Conservation (phyloP, 352 stramenopile genomes). For the Pythium folliculosum region DNA sequence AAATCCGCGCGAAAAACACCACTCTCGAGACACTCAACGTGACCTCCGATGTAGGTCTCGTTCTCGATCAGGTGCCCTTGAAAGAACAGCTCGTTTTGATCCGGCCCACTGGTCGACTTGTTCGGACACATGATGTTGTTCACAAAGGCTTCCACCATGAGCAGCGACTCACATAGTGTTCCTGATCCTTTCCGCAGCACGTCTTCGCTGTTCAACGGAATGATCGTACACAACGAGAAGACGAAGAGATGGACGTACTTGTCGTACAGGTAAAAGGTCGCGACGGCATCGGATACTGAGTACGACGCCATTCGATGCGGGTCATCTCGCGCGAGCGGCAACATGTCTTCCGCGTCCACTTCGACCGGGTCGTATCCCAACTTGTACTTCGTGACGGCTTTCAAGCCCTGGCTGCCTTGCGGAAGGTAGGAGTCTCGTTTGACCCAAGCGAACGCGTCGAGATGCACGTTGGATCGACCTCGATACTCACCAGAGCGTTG, state of each 20-base stretch:
- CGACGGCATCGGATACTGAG: conserved; percentile 99
- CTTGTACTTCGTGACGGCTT: conserved; percentile 99
- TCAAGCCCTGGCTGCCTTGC: conserved; percentile 97
- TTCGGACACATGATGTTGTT: conserved; percentile 98
- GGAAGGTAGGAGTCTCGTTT: conserved; percentile 99
- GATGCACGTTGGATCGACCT: conserved; percentile 92
- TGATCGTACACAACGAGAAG: conserved; percentile 99
- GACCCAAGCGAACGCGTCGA: conserved; percentile 99
- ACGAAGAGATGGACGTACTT: conserved; percentile 99
- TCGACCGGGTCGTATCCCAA: conserved; percentile 98
- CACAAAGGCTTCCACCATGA: conserved; percentile 98
- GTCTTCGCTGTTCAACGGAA: conserved; percentile 97
- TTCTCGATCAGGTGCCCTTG: conserved; percentile 96
- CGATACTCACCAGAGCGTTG: conserved; percentile 90
- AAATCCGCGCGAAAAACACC: conserved; percentile 98
- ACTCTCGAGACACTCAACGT: conserved; percentile 99
- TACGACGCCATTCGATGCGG: conserved; percentile 99
- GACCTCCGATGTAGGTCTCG: conserved; percentile 99
- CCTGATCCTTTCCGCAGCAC: conserved; percentile 96
- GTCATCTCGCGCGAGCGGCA: conserved; percentile 92
- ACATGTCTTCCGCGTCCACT: conserved; percentile 99
- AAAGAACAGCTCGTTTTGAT: conserved; percentile 71
- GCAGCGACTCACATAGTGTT: conserved; percentile 98
- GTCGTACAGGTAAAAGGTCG: conserved; percentile 99
- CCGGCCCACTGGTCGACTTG: conserved; percentile 91